These are phyloP conservation scores for Diutina sp. DNA, from an alignment of 1,139 yeast genomes.

Conservation along the genomic window DNA sequence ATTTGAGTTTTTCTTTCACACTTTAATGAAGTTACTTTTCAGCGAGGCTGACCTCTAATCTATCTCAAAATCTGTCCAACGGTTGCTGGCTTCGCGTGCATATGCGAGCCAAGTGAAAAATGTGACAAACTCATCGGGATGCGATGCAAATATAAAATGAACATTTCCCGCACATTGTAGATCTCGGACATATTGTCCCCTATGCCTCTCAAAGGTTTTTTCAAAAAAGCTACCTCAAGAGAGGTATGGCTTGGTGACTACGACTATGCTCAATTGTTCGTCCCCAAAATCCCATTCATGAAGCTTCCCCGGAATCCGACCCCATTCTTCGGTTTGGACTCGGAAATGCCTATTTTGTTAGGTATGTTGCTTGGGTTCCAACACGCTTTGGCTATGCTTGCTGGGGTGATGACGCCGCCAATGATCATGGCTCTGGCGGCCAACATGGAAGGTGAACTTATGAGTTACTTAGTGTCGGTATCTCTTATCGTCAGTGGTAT, in stretches of 20 bases:
- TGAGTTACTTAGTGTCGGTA: not conserved
- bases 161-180: not conserved
- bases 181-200: not conserved
- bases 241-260: constrained; percentile 1
- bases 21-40: not conserved
- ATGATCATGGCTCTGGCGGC: constrained; percentile 1
- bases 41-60: not conserved
- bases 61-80: not conserved
- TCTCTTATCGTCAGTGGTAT: not conserved
- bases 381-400: constrained; percentile 1
- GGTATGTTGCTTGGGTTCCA: constrained; percentile 1
- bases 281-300: not conserved
- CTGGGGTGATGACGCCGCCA: constrained; percentile 2
- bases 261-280: not conserved
- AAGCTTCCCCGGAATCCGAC: not conserved
- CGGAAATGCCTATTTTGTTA: not conserved
- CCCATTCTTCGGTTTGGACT: constrained; percentile 1
- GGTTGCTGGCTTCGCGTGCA: not conserved
- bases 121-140: not conserved
- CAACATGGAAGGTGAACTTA: not conserved
- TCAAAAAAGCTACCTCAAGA: not conserved
- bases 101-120: not conserved
- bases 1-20: too few species aligned
- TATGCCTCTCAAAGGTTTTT: not conserved
- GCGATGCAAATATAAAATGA: not conserved